These are phyloP conservation scores for Pseudoperonospora humuli DNA, from an alignment of 352 stramenopile genomes.

Conservation along the genomic window DNA sequence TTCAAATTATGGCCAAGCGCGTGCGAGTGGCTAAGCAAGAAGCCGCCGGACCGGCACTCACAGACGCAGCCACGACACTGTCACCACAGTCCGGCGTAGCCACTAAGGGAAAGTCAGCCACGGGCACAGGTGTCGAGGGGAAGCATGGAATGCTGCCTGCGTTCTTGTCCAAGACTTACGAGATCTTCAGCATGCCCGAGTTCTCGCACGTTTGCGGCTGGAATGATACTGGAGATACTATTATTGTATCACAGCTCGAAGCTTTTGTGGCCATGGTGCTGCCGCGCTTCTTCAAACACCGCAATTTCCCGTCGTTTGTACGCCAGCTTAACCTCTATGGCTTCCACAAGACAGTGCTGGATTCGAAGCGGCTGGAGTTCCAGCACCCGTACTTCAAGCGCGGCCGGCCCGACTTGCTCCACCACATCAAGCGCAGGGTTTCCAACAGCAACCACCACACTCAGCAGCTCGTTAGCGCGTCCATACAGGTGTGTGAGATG, in stretches of 20 bases:
- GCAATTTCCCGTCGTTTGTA: constrained; percentile 92
- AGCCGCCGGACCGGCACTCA: constrained; percentile 1
- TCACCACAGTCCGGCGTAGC: neutral
- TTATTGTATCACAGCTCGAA: constrained; percentile 87
- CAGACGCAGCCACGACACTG: constrained; percentile 1
- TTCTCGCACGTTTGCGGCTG: constrained; percentile 85
- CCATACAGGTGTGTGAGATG: constrained; percentile 31
- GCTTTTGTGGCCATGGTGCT: constrained; percentile 80
- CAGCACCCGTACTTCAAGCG: constrained; percentile 89
- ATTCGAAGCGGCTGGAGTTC: constrained; percentile 91
- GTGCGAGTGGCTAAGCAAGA: constrained; percentile 36
- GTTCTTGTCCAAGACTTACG: constrained; percentile 91
- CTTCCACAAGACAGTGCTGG: constrained; percentile 89
- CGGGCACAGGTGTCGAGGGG: constrained; percentile 21
- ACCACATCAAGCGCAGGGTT: constrained; percentile 86
- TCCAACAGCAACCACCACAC: constrained; percentile 47
- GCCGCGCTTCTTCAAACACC: constrained; percentile 89
- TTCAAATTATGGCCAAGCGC: constrained; percentile 54
- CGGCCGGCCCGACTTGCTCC: constrained; percentile 74
- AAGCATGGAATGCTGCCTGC: constrained; percentile 84
- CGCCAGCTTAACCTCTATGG: constrained; percentile 92
- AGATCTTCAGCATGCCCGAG: constrained; percentile 88
- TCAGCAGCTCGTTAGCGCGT: constrained; percentile 44
- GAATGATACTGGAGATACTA: constrained; percentile 86
- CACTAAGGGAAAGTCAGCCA: constrained; percentile 11